Percentiles rank a stretch among this genome's conserved stretches.
Conservation (phyloP, 2,329 filamentous ascomycete genomes). For the Talaromyces sp. region DNA sequence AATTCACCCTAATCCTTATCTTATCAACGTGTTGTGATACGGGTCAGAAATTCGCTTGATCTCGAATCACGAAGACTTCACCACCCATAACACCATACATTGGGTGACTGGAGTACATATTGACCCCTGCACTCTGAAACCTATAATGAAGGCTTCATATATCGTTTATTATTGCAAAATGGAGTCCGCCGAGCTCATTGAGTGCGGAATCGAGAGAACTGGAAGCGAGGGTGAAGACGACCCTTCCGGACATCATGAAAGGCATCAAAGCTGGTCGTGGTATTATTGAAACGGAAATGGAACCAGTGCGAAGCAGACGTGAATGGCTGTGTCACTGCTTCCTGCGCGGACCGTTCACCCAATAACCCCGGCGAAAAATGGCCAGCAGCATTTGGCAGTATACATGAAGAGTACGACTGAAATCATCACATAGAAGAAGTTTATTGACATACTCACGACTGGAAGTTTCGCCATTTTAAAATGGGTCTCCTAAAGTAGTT, state of each 20-base stretch:
- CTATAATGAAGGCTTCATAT: too few relatives aligned
- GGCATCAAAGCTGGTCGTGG: background rate
- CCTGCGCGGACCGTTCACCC: background rate
- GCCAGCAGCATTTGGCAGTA: background rate
- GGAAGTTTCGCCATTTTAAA: background rate
- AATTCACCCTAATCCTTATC: background rate
- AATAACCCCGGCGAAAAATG: background rate
- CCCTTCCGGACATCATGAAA: too few relatives aligned
- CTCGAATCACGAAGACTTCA: background rate
- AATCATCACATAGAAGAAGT: background rate
- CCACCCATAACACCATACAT: too few relatives aligned
- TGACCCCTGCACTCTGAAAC: too few relatives aligned
- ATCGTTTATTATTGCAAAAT: too few relatives aligned
- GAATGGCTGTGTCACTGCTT: background rate
- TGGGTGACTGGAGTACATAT: too few relatives aligned
- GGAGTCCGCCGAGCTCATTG: too few relatives aligned
- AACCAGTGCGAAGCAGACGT: background rate
- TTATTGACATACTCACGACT: background rate
- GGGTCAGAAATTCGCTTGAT: background rate
- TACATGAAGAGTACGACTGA: background rate
- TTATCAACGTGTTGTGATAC: background rate
- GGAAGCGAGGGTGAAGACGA: too few relatives aligned
- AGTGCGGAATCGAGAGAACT: too few relatives aligned
- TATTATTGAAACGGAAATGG: background rate
- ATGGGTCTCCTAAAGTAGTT: background rate